Conservation (phyloP, 148 eudicot genomes). For the Rhododendron griersonianum region DNA sequence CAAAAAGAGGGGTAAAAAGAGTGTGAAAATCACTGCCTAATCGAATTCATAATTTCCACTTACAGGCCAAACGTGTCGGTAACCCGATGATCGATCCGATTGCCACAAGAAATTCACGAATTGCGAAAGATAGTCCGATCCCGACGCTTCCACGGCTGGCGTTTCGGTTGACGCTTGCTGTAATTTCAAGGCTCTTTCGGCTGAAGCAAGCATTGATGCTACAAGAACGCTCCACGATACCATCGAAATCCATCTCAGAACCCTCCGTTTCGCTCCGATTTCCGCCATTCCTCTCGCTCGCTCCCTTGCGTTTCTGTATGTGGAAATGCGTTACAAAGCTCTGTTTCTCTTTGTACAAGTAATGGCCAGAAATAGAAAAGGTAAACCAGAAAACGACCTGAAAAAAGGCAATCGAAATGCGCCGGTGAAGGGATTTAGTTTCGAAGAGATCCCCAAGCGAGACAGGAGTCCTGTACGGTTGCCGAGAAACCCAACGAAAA, state of each 20-base stretch:
- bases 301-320: not conserved
- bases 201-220: conserved; percentile 53
- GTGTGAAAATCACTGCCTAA: not conserved
- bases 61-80: conserved; percentile 97
- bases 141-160: conserved; percentile 6
- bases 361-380: not conserved
- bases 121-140: conserved; percentile 12
- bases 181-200: conserved; percentile 47
- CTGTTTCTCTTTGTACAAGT: not conserved
- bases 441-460: not conserved
- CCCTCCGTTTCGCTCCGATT: conserved; percentile 31
- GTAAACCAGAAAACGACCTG: not conserved
- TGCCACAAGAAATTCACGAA: conserved; percentile 56
- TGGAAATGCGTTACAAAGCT: not conserved
- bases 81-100: conserved; percentile 49
- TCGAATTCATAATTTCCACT: not conserved
- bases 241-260: conserved; percentile 31
- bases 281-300: conserved; percentile 5
- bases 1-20: too few relatives aligned
- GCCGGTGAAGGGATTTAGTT: not conserved
- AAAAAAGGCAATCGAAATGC: not conserved
- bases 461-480: not conserved
- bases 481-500: not conserved
- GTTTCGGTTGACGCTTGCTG: not conserved
- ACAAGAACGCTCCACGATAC: conserved; percentile 40